Evolutionary conservation across 1,284 basidiomycete genomes (phyloP).

Genomic region (Ceratobasidium sp.): DNA sequence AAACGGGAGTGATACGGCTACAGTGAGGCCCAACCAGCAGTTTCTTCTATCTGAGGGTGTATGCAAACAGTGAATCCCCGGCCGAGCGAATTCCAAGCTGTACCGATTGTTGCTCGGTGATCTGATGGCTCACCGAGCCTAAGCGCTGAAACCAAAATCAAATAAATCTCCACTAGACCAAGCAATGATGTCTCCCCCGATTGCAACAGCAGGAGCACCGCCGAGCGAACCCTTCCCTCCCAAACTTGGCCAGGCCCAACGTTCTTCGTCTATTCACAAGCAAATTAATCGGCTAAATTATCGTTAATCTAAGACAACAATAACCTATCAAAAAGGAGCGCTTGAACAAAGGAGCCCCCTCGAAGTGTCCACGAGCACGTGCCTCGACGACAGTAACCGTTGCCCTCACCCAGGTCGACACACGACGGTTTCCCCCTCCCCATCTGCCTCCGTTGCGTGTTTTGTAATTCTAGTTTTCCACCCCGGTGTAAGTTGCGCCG

Average conservation of each 20-base stretch:
- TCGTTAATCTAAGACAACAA: neutral
- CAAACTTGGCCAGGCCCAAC: neutral
- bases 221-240: neutral
- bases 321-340: neutral
- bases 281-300: neutral
- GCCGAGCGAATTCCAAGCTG: neutral
- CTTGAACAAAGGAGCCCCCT: slow-evolving; percentile 13
- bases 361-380: neutral
- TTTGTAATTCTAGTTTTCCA: neutral
- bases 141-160: neutral
- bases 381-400: neutral
- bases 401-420: neutral
- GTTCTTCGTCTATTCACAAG: neutral
- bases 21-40: no score
- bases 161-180: neutral
- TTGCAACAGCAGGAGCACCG: neutral
- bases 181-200: neutral
- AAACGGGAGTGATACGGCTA: no score
- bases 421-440: neutral
- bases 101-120: slow-evolving; percentile 1
- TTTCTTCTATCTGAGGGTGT: no score
- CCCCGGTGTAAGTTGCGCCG: neutral
- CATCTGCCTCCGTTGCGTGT: neutral
- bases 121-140: neutral
- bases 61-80: no score